Conservation (phyloP, 2,329 filamentous ascomycete genomes). For the Lachnellula hyalina region DNA sequence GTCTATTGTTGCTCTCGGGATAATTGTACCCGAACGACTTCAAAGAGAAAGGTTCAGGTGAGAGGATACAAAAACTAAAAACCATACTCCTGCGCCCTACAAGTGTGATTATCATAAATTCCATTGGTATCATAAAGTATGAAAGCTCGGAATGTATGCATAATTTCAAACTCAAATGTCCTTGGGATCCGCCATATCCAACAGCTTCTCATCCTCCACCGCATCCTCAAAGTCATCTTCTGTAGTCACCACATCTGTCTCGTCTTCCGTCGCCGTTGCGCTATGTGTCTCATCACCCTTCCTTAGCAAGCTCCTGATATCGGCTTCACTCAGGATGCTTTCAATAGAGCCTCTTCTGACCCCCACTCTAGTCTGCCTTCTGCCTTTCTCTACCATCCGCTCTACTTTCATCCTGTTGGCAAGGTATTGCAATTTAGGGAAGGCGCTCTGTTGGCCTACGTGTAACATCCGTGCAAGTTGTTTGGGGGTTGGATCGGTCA, state of each 20-base stretch:
- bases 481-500: slow-evolving; percentile 72
- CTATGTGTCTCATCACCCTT: slow-evolving; percentile 28
- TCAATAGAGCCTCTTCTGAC: slow-evolving; percentile 49
- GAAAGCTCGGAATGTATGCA: neutral
- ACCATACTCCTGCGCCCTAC: neutral
- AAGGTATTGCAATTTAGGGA: slow-evolving; percentile 88
- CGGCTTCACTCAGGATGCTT: slow-evolving; percentile 57
- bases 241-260: slow-evolving; percentile 18
- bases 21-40: neutral
- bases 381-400: slow-evolving; percentile 56
- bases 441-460: slow-evolving; percentile 81
- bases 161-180: neutral
- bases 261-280: slow-evolving; percentile 30
- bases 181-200: neutral
- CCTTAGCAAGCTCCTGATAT: slow-evolving; percentile 45
- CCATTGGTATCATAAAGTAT: neutral
- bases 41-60: neutral
- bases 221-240: slow-evolving; percentile 20
- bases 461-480: slow-evolving; percentile 84
- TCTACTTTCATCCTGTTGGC: slow-evolving; percentile 83
- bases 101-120: neutral
- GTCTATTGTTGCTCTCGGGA: neutral
- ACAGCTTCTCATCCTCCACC: slow-evolving; percentile 5
- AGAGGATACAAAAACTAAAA: neutral
- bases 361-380: slow-evolving; percentile 47